A percentile compares a stretch with the other conserved stretches of the same genome.
phyloP scores from a whole-genome alignment of 2,329 filamentous ascomycete genomes.

The Colletotrichum paranaense region DNA sequence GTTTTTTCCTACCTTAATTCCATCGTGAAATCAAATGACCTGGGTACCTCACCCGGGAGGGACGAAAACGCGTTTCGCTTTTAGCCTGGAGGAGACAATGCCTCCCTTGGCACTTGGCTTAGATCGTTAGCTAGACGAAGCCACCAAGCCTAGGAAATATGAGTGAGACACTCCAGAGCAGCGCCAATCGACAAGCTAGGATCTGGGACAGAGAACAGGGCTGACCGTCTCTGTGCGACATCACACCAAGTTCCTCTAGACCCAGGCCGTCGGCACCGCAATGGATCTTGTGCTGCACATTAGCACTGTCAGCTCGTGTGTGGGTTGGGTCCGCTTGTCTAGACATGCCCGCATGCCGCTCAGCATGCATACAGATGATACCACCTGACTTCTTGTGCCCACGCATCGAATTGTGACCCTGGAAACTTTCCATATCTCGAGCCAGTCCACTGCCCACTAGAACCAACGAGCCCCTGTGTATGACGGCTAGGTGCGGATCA shows the following conservation, averaged over 20 bases:
- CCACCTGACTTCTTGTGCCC: slow-evolving; percentile 1
- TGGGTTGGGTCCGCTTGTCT: slow-evolving; percentile 1
- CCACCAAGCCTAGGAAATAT: slow-evolving; percentile 1
- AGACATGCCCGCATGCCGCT: background rate
- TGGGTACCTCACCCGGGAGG: no score
- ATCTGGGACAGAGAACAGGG: slow-evolving; percentile 24
- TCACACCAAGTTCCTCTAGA: slow-evolving; percentile 4
- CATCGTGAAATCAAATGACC: slow-evolving; percentile 2
- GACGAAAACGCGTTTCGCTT: background rate
- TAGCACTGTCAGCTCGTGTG: slow-evolving; percentile 13
- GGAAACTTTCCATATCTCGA: background rate
- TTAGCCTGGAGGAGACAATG: background rate
- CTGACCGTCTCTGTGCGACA: slow-evolving; percentile 13
- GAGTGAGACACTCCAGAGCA: slow-evolving; percentile 26
- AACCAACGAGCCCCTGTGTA: background rate
- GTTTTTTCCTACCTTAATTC: background rate
- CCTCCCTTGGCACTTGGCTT: background rate
- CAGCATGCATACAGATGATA: background rate
- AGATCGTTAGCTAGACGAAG: background rate
- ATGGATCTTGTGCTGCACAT: slow-evolving; percentile 24
- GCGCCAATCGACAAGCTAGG: slow-evolving; percentile 9
- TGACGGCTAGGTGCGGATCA: background rate
- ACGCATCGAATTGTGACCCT: background rate
- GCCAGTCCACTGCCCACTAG: background rate
- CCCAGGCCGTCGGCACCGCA: slow-evolving; percentile 22